Evolutionary conservation across 345 rosid species (phyloP).

Genomic region (Syzygium grande): DNA sequence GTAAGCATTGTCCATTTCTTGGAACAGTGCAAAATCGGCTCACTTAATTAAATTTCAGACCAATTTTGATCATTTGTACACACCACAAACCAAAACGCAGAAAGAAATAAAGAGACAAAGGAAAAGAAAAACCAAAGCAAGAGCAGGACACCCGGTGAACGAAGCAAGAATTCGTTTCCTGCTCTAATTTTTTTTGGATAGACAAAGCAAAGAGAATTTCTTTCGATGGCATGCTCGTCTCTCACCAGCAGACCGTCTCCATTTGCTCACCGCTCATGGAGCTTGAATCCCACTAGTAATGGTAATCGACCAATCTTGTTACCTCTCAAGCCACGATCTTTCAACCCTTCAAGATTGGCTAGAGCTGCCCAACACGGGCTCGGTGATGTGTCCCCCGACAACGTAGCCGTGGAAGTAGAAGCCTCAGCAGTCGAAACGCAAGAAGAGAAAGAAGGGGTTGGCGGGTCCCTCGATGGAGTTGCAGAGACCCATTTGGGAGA

Average conservation of each 20-base stretch:
- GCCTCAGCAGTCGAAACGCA: constrained; percentile 15
- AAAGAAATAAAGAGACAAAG: background rate
- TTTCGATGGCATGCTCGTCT: background rate
- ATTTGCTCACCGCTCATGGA: background rate
- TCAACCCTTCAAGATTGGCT: constrained; percentile 13
- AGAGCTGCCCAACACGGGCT: constrained; percentile 35
- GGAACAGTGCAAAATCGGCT: background rate
- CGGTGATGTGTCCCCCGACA: constrained; percentile 14
- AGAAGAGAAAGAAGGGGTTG: constrained; percentile 26
- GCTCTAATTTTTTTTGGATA: background rate
- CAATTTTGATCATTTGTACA: background rate
- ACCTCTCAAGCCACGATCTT: background rate
- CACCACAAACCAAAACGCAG: background rate
- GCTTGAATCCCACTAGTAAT: background rate
- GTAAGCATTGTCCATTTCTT: background rate
- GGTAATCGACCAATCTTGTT: background rate
- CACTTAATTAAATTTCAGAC: background rate
- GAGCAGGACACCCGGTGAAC: background rate
- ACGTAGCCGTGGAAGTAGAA: background rate
- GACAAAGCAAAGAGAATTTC: background rate
- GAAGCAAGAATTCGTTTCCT: background rate
- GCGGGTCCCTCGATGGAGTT: constrained; percentile 20
- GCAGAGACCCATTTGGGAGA: constrained; percentile 7
- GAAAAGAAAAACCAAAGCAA: background rate
- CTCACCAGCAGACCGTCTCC: background rate